Percentiles rank a stretch among this genome's conserved stretches.
Conservation (phyloP, 768 basidiomycete species). For the Lactifluus piperatus region DNA sequence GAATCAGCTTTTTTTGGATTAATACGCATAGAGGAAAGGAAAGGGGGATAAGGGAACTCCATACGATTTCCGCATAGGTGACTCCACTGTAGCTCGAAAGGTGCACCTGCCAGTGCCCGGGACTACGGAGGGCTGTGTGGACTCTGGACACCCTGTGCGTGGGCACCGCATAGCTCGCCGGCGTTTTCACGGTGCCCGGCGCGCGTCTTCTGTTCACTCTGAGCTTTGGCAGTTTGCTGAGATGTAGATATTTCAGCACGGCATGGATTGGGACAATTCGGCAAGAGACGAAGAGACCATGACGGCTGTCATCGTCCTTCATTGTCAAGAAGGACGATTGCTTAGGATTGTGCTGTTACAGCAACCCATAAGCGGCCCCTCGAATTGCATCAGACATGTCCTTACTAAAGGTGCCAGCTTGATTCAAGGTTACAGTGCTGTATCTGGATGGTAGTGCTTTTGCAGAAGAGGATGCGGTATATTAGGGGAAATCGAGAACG, state of each 20-base stretch:
- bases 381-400: neutral
- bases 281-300: neutral
- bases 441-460: neutral
- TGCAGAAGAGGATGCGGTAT: neutral
- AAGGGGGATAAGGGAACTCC: neutral
- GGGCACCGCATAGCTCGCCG: neutral
- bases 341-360: neutral
- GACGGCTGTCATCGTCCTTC: neutral
- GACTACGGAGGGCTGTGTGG: neutral
- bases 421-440: neutral
- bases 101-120: neutral
- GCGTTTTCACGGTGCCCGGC: neutral
- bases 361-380: neutral
- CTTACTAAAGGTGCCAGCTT: neutral
- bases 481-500: neutral
- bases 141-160: neutral
- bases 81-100: neutral
- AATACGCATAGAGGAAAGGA: neutral
- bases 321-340: neutral
- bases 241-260: neutral
- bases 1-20: neutral
- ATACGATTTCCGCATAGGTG: neutral
- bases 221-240: neutral
- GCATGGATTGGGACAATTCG: neutral
- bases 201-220: neutral